Evolutionary conservation across 2,329 filamentous ascomycete species (phyloP).

Genomic region (Fusarium foetens): DNA sequence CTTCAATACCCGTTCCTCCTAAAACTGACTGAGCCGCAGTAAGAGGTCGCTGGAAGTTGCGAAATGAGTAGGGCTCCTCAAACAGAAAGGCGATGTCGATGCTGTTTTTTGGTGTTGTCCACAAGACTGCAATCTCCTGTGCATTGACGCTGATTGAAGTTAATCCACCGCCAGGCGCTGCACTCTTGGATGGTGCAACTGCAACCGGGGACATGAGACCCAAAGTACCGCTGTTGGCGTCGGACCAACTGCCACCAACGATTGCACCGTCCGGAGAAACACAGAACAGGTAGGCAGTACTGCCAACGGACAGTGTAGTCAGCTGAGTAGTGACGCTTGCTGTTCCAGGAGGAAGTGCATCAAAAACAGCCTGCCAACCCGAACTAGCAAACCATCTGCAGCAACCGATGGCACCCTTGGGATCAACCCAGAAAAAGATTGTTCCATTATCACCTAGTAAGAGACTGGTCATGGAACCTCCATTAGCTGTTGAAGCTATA

Average conservation of each 20-base stretch:
- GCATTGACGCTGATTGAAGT: background rate
- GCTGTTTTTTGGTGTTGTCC: background rate
- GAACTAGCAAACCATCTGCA: background rate
- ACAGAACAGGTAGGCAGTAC: background rate
- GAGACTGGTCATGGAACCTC: background rate
- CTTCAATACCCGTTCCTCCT: background rate
- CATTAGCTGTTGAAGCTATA: background rate
- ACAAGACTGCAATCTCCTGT: background rate
- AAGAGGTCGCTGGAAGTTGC: background rate
- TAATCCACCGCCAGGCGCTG: background rate
- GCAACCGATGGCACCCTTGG: background rate
- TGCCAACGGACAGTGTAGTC: fast-evolving
- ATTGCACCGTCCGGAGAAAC: fast-evolving
- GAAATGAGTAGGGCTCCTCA: too few relatives aligned
- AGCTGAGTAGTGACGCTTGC: background rate
- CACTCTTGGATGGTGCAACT: background rate
- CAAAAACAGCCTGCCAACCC: background rate
- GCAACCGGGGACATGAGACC: fast-evolving
- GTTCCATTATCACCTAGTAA: background rate
- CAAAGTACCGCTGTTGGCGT: fast-evolving
- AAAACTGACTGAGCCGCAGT: background rate
- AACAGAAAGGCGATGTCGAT: background rate
- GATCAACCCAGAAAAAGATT: background rate
- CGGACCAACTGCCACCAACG: background rate
- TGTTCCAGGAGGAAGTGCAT: background rate